A percentile compares a stretch with the other conserved stretches of the same genome.
Conservation (phyloP, 1,284 basidiomycete genomes). For the Salmacisia buchloeana region DNA sequence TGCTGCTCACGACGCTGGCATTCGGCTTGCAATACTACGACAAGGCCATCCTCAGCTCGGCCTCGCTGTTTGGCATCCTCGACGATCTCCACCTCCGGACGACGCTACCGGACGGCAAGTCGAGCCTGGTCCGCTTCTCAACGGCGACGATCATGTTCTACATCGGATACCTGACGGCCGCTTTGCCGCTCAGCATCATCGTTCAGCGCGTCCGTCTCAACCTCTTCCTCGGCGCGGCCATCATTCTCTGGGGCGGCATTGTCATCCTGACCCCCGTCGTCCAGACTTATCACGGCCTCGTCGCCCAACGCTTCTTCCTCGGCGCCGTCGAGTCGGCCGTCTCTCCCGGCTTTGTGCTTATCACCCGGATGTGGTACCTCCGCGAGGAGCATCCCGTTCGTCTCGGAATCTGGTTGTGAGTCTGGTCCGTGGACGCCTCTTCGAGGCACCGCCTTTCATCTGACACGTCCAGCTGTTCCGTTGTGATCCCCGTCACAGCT, state of each 20-base stretch:
- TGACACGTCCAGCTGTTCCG: background rate
- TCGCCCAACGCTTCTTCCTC: slow-evolving; percentile 53
- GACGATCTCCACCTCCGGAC: slow-evolving; percentile 49
- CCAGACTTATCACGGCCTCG: slow-evolving; percentile 52
- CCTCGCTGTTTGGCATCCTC: slow-evolving; percentile 56
- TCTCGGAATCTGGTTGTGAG: slow-evolving; percentile 53
- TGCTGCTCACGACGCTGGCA: slow-evolving; percentile 54
- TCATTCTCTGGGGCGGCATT: slow-evolving; percentile 54
- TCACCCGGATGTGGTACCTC: slow-evolving; percentile 57
- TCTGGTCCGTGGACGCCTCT: background rate
- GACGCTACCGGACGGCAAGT: slow-evolving; percentile 43
- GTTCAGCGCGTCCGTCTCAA: slow-evolving; percentile 54
- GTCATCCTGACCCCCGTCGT: slow-evolving; percentile 55
- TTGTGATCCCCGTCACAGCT: slow-evolving; percentile 16
- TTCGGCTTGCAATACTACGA: slow-evolving; percentile 56
- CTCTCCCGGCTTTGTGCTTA: slow-evolving; percentile 55
- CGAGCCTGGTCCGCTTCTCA: slow-evolving; percentile 28
- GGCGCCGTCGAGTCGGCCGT: slow-evolving; percentile 51
- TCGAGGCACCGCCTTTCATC: background rate
- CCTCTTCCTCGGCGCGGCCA: slow-evolving; percentile 31
- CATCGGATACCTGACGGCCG: slow-evolving; percentile 55
- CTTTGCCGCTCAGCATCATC: slow-evolving; percentile 53
- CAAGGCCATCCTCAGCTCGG: slow-evolving; percentile 55
- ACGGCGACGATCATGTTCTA: slow-evolving; percentile 52
- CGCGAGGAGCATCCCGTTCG: slow-evolving; percentile 36